phyloP scores from a whole-genome alignment of 306 rosid species.

The Vigna nakashimae region DNA sequence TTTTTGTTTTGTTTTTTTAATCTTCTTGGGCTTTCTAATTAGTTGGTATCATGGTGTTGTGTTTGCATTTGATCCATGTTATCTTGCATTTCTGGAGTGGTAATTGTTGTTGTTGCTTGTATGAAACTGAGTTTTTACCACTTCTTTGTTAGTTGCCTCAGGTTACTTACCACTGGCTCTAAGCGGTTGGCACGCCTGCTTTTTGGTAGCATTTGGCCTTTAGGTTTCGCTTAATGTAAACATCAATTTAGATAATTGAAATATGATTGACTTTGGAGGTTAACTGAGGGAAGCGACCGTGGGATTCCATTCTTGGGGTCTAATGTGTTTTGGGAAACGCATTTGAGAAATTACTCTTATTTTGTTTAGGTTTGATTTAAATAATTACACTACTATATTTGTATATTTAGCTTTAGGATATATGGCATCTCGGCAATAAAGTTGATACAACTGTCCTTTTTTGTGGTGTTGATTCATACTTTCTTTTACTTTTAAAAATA shows the following conservation, averaged over 20 bases:
- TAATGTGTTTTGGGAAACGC: neutral
- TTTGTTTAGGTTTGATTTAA: conserved; percentile 10
- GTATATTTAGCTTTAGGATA: neutral
- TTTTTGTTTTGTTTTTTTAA: neutral
- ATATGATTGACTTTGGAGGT: neutral
- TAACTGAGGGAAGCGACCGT: neutral
- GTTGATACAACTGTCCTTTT: conserved; percentile 18
- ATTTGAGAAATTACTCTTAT: conserved; percentile 8
- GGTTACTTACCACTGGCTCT: neutral
- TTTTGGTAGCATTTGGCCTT: conserved; percentile 22
- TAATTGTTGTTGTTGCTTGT: conserved; percentile 17
- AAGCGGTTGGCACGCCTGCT: conserved; percentile 12
- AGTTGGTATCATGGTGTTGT: conserved; percentile 16
- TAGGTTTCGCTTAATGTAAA: conserved; percentile 13
- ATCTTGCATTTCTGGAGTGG: conserved; percentile 11
- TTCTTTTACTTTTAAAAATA: conserved; percentile 9
- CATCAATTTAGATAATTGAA: neutral
- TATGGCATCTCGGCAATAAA: neutral
- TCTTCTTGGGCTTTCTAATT: neutral
- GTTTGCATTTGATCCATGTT: conserved; percentile 23
- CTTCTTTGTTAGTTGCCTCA: conserved; percentile 29
- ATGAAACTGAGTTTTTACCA: neutral
- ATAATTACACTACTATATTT: neutral
- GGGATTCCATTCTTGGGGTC: neutral
- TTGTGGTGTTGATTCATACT: conserved; percentile 19